Evolutionary conservation across 139 green algal species (phyloP).

Genomic region (Haematococcus sp.): DNA sequence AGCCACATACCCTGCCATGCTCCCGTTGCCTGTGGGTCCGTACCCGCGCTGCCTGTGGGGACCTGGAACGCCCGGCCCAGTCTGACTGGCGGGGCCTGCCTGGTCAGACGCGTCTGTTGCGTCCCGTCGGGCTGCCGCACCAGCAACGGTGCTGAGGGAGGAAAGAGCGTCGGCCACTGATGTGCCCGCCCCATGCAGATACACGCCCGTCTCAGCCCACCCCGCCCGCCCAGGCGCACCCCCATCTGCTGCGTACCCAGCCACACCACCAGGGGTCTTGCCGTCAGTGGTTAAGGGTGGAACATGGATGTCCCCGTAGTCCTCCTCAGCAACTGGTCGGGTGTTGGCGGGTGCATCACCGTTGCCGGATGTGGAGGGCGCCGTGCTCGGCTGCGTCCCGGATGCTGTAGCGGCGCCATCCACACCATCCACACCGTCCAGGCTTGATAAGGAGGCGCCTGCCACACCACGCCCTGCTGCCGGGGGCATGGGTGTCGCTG

Average conservation of each 20-base stretch:
- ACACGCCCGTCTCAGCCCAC: not conserved
- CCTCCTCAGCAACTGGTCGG: no score
- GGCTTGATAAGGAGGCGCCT: not conserved
- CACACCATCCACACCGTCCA: not conserved
- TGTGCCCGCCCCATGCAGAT: conserved; percentile 6
- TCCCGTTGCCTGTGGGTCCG: not conserved
- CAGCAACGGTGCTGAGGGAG: not conserved
- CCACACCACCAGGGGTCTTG: no score
- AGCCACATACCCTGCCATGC: not conserved
- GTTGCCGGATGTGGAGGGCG: not conserved
- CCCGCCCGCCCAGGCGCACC: no score
- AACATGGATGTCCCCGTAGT: no score
- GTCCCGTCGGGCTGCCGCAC: not conserved
- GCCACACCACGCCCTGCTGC: not conserved
- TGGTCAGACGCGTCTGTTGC: not conserved
- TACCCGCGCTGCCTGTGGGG: not conserved
- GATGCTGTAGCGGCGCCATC: not conserved
- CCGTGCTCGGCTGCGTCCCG: no score
- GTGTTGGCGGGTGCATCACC: no score
- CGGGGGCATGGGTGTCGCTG: conserved; percentile 16
- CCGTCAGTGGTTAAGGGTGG: no score
- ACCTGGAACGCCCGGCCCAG: not conserved
- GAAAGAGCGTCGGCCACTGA: not conserved
- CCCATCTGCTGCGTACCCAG: no score
- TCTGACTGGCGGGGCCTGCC: not conserved